Conservation (phyloP, 2,329 filamentous ascomycete genomes). For the Cladophialophora chaetospira region DNA sequence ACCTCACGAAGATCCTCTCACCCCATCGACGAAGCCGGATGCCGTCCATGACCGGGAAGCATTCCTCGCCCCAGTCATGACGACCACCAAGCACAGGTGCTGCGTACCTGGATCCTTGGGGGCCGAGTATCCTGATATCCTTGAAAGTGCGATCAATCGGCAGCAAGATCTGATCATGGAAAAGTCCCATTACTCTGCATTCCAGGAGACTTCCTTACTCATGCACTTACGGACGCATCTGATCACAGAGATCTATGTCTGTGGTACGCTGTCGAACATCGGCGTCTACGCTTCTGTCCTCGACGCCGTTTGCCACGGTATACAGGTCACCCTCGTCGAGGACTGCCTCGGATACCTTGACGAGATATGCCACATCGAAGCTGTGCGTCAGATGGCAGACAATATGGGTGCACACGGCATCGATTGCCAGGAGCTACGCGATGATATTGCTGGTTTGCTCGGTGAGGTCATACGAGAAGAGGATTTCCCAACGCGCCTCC, state of each 20-base stretch:
- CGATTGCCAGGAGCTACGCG: conserved; percentile 61
- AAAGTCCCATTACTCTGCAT: conserved; percentile 87
- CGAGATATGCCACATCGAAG: conserved; percentile 67
- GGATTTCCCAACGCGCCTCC: conserved; percentile 29
- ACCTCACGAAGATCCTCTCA: conserved; percentile 20
- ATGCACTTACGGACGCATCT: conserved; percentile 79
- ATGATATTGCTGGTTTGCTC: conserved; percentile 46
- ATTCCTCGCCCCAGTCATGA: conserved; percentile 37
- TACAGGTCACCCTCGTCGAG: conserved; percentile 81
- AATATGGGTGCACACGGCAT: conserved; percentile 72
- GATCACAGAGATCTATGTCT: conserved; percentile 86
- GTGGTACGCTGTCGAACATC: conserved; percentile 81
- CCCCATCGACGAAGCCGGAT: conserved; percentile 15
- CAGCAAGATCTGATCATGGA: conserved; percentile 56
- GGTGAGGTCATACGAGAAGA: conserved; percentile 39
- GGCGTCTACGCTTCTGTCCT: conserved; percentile 89
- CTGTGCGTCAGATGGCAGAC: conserved; percentile 70
- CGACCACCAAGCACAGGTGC: conserved; percentile 38
- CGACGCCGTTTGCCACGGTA: conserved; percentile 84
- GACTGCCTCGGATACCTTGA: conserved; percentile 85
- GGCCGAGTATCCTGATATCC: conserved; percentile 52
- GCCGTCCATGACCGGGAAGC: conserved; percentile 44
- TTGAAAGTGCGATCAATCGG: conserved; percentile 54
- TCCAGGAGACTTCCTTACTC: conserved; percentile 72
- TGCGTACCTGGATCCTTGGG: conserved; percentile 47